Base-by-base conservation (phyloP, 306 rosid genomes). In the Glycine tomentella region DNA sequence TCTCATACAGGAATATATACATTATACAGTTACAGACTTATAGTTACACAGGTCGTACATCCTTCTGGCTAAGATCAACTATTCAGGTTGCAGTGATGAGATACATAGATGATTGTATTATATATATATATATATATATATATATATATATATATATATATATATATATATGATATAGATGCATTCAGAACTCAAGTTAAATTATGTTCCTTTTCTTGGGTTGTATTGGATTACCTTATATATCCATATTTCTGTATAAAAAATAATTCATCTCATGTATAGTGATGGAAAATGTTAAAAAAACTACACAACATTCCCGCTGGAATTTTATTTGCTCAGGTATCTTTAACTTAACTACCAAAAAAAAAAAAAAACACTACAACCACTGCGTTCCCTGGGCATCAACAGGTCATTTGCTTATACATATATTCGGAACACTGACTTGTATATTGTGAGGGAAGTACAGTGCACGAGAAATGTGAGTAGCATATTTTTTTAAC, bases 31-130 rank as follows among this genome's bases (percentile, higher is more conserved):
- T 71, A 48, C 72, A 76, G n/a, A n/a, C n/a, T n/a, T n/a, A n/a
- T n/a, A n/a, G 15, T 9, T 69, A 17, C n/a, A 64, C 66, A 56
- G 71, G 67, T 44, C 36, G n/a, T 57, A 40, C 74, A 34, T 62
- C 65, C 55, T 70, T 78, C 49, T 11, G 7, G 67, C 74, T 33
- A 69, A 16, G 63, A 68, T 81, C 42, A 62, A 7, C 17, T 69
- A 9, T 72, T 57, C 25, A 53, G 48, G 74, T 80, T 71, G 80
- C 44, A 11, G 69, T 72, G 49, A 50, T 69, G 8, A 46, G 57
- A 15, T 68, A 4, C 57, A 33, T 68, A 16, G 69, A 57, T 75
- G 51, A 56, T 69, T 75, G 51, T 25, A 56, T 69, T 75, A 2
- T 63, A 65, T 17, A 14, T 55, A 65, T 16, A 68, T 25, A n/a